Evolutionary conservation across 768 basidiomycete genomes (phyloP).

Genomic region (Trametes elegans): DNA sequence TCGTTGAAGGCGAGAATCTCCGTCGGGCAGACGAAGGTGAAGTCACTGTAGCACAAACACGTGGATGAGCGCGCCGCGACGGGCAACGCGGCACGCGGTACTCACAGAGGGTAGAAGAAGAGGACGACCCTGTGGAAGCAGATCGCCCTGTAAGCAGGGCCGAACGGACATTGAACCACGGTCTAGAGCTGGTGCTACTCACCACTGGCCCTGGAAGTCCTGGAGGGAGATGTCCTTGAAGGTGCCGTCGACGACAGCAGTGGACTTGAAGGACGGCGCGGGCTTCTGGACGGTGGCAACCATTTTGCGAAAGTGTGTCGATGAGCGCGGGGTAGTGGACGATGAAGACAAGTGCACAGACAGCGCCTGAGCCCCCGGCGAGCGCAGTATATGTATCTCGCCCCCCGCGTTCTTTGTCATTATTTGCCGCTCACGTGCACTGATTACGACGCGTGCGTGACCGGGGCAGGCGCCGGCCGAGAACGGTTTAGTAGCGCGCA

Average conservation of each 20-base stretch:
- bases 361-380: constrained; percentile 3
- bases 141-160: constrained; percentile 3
- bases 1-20: constrained; percentile 96
- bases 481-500: neutral
- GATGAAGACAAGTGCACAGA: neutral
- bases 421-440: constrained; percentile 24
- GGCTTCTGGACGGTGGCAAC: constrained; percentile 64
- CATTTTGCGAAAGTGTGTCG: constrained; percentile 15
- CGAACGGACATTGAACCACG: neutral
- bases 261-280: constrained; percentile 76
- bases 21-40: constrained; percentile 91
- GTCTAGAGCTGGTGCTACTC: constrained; percentile 25
- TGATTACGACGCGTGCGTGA: constrained; percentile 18
- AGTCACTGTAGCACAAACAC: constrained; percentile 51
- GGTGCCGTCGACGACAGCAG: constrained; percentile 70
- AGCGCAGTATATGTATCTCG: constrained; percentile 18
- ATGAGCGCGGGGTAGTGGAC: neutral
- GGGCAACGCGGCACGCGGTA: constrained; percentile 1
- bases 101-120: constrained; percentile 92
- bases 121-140: constrained; percentile 70
- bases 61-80: neutral
- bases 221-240: constrained; percentile 78
- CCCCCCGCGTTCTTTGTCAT: constrained; percentile 27
- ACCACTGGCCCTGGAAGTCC: constrained; percentile 84
- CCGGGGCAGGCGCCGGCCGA: constrained; percentile 1